Base-by-base conservation (phyloP, 441 rosid species). In the Gossypium davidsonii region DNA sequence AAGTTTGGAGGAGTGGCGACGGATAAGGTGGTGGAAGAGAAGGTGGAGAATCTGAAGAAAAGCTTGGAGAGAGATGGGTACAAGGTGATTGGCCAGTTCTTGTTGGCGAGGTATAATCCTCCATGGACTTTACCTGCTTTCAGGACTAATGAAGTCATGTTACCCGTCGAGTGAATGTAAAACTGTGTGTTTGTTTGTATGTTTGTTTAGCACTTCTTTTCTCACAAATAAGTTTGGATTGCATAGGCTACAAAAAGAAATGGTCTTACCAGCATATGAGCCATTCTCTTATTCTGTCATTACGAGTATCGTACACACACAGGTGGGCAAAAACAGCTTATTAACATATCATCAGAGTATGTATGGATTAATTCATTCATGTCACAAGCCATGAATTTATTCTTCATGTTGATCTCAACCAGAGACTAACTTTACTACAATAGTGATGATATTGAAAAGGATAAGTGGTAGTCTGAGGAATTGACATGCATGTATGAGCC, bases 41-140 rank as follows among this genome's bases (percentile, higher is more conserved):
- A 85, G 75, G 91, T 80, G 67, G 89, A 86, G 84, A 86, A 82
- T 89, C 81, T 92, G 37, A 86, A 76, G 74, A 76, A 81, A 76
- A 81, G 87, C 80, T 83, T 92, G 80, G 90, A 86, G 81, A 86
- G 76, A 83, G 97, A 92, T 49, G 97, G 97, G 78, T 76, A 76
- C 71, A 90, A 87, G 84, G 78, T 89, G 71, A 72, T 21, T 39
- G 97, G 97, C 9, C 89, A 89, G 26, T 84, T 77, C 61, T 8
- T 89, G 70, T 83, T 92, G 75, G 96, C 87, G 61, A 88, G 98
- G 89, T 90, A 85, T 75, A 94, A 92, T 58, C 98, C 97, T 0
- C 97, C 97, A 0, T 92, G 92, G 91, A 89, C 97, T 49, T 52
- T 94, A 67, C 96, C 97, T 15, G 73, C 85, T 48, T 82, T 88